Evolutionary conservation across 352 stramenopile genomes (phyloP).

Genomic region (Phytophthora pini): DNA sequence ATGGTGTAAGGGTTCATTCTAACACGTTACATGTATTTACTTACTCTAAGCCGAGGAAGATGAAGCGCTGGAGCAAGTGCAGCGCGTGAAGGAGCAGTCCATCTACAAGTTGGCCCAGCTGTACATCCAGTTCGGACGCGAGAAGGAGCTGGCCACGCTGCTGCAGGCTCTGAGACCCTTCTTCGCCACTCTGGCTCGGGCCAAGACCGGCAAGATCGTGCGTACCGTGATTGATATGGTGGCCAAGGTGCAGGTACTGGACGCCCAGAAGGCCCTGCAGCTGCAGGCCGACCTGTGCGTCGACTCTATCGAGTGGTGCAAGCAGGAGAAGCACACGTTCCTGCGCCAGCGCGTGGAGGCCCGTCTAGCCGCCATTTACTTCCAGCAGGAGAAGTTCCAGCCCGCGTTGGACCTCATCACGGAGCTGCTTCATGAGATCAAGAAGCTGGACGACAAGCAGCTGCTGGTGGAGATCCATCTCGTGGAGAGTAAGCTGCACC

Average conservation of each 20-base stretch:
- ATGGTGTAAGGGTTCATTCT: not conserved
- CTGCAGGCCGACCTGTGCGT: slow-evolving; percentile 94
- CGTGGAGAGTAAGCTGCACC: slow-evolving; percentile 97
- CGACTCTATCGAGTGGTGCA: slow-evolving; percentile 96
- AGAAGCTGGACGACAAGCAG: slow-evolving; percentile 99
- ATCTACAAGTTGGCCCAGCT: slow-evolving; percentile 96
- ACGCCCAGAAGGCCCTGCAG: slow-evolving; percentile 94
- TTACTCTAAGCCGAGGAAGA: slow-evolving; percentile 55
- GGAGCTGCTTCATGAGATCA: slow-evolving; percentile 96
- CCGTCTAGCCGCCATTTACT: slow-evolving; percentile 93
- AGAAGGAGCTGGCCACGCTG: slow-evolving; percentile 88
- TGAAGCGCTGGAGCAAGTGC: slow-evolving; percentile 70
- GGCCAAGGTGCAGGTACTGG: slow-evolving; percentile 87
- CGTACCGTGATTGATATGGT: slow-evolving; percentile 98
- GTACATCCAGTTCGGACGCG: slow-evolving; percentile 90
- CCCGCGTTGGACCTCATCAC: slow-evolving; percentile 95
- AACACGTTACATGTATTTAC: slow-evolving; percentile 5
- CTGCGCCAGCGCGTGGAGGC: slow-evolving; percentile 97
- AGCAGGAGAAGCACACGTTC: slow-evolving; percentile 96
- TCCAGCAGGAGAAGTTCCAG: slow-evolving; percentile 92
- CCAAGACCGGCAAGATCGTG: slow-evolving; percentile 99
- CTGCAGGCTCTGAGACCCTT: slow-evolving; percentile 92
- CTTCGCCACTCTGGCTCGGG: slow-evolving; percentile 96
- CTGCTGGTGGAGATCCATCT: slow-evolving; percentile 99
- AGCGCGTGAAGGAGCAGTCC: slow-evolving; percentile 95